Evolutionary conservation across 1,284 basidiomycete species (phyloP).

Genomic region (Ustilago cynodontis): DNA sequence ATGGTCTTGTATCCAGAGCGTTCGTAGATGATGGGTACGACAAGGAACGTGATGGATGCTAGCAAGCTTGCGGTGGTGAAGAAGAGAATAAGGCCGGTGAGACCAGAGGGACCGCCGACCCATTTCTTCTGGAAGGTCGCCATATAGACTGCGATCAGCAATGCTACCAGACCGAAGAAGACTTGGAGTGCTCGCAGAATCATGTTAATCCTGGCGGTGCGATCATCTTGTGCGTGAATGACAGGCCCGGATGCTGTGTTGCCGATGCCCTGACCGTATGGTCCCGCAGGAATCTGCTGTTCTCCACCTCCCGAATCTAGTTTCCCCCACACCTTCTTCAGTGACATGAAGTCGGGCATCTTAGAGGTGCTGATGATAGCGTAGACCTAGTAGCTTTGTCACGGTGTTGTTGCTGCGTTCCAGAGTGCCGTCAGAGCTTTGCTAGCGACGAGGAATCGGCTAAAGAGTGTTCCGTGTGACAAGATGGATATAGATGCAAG

Average conservation of each 20-base stretch:
- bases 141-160: conserved; percentile 60
- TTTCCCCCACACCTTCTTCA: conserved; percentile 51
- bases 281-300: conserved; percentile 11
- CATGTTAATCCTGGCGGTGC: conserved; percentile 37
- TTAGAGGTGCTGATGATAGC: not conserved
- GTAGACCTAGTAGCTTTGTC: not conserved
- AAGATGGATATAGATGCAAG: too few relatives aligned
- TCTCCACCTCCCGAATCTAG: conserved; percentile 32
- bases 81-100: conserved; percentile 62
- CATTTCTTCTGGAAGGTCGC: conserved; percentile 59
- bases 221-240: conserved; percentile 33
- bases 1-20: conserved; percentile 45
- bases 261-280: conserved; percentile 39
- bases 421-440: not conserved
- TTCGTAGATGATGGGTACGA: conserved; percentile 56
- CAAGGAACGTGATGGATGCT: conserved; percentile 45
- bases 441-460: not conserved
- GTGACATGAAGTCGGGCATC: conserved; percentile 55
- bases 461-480: not conserved
- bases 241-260: conserved; percentile 21
- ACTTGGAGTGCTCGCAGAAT: conserved; percentile 45
- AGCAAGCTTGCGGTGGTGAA: conserved; percentile 45
- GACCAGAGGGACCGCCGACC: conserved; percentile 58
- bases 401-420: not conserved
- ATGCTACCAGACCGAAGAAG: conserved; percentile 47